Percentiles rank a stretch among this genome's conserved stretches.
Evolutionary conservation across 2,329 filamentous ascomycete species (phyloP).

Genomic region (Diaporthe velutina): DNA sequence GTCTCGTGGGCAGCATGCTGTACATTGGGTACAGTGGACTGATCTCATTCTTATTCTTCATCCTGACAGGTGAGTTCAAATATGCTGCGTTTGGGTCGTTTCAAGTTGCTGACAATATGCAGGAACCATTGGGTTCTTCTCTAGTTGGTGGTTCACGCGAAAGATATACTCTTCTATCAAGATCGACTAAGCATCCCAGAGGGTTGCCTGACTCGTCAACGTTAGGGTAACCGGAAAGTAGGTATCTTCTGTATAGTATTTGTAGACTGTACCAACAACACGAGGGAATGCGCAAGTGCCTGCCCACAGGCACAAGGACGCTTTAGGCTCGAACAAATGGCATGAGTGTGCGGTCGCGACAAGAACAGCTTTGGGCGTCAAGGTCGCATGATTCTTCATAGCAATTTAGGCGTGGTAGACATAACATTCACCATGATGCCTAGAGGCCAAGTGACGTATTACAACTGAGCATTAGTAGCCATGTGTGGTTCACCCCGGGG

Average conservation of each 20-base stretch:
- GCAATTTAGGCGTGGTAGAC: constrained; percentile 14
- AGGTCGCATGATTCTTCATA: constrained; percentile 12
- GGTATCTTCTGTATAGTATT: constrained; percentile 40
- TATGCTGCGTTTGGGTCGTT: neutral
- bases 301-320: neutral
- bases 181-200: constrained; percentile 75
- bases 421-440: neutral
- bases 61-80: constrained; percentile 84
- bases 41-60: constrained; percentile 91
- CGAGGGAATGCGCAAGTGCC: neutral
- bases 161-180: constrained; percentile 99
- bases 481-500: too few relatives aligned
- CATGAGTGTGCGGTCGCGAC: neutral
- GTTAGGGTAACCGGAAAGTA: neutral
- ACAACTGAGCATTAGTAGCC: too few relatives aligned
- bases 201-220: neutral
- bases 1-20: constrained; percentile 86
- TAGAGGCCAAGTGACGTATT: neutral
- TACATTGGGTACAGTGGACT: constrained; percentile 94
- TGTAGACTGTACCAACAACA: constrained; percentile 37
- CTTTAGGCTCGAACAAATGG: constrained; percentile 11
- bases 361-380: constrained; percentile 22
- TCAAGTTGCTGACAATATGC: constrained; percentile 42
- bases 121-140: constrained; percentile 97
- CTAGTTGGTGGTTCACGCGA: constrained; percentile 93